Evolutionary conservation across 192 early-diverging fungal species (phyloP).

Genomic region (Oehlia diaphana): DNA sequence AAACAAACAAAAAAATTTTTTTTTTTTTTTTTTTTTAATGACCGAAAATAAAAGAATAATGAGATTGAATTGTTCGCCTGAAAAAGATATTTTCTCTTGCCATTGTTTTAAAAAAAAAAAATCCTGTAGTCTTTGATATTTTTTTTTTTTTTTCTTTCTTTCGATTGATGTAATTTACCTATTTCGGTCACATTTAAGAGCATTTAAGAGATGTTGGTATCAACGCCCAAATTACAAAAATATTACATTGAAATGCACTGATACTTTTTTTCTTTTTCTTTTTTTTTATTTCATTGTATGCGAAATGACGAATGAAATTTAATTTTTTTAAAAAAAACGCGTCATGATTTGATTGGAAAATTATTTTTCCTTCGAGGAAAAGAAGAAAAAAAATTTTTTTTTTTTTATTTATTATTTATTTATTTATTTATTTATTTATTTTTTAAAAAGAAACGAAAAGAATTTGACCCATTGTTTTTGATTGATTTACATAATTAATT

Average conservation of each 20-base stretch:
- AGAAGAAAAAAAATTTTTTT: not conserved
- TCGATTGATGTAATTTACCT: not conserved
- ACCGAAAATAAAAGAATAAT: not conserved
- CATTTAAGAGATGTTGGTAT: not conserved
- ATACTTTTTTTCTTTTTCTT: not conserved
- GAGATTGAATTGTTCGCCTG: not conserved
- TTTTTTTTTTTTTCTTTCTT: not conserved
- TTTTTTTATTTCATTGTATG: not conserved
- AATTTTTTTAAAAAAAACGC: not conserved
- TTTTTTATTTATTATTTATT: too few relatives aligned
- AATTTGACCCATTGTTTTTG: not conserved
- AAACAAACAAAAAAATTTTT: not conserved
- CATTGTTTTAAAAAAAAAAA: not conserved
- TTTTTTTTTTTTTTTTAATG: not conserved
- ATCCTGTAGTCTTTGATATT: not conserved
- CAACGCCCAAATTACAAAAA: not conserved
- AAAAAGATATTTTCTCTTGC: not conserved
- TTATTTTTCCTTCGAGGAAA: not conserved
- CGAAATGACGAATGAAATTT: not conserved
- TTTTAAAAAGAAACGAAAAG: too few relatives aligned
- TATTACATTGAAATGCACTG: too few relatives aligned
- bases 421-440: too few relatives aligned
- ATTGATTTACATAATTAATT: not conserved
- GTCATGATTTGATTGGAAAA: not conserved
- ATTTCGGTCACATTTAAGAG: not conserved